These are phyloP conservation scores for Fraxinus pennsylvanica DNA, from an alignment of 257 asterid species.

Conservation along the genomic window DNA sequence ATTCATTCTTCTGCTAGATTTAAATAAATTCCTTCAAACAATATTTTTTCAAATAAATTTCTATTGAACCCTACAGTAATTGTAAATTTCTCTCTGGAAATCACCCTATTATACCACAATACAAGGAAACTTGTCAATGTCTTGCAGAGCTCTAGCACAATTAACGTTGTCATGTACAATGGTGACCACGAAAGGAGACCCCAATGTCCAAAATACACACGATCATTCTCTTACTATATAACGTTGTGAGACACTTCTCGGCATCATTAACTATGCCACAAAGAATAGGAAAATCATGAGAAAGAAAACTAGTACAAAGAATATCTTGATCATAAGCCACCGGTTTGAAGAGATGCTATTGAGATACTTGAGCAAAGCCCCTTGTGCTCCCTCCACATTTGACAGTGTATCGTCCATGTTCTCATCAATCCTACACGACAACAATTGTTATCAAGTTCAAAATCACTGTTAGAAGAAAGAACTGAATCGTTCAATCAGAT, in stretches of 20 bases:
- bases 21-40: background rate
- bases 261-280: constrained; percentile 51
- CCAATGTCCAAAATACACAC: constrained; percentile 23
- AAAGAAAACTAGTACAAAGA: constrained; percentile 78
- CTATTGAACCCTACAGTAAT: background rate
- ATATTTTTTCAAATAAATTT: no score
- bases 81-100: background rate
- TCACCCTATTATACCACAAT: constrained; percentile 18
- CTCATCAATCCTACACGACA: constrained; percentile 76
- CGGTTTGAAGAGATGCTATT: constrained; percentile 90
- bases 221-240: constrained; percentile 27
- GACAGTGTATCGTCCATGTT: constrained; percentile 83
- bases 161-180: constrained; percentile 21
- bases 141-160: constrained; percentile 11
- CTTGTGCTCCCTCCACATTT: constrained; percentile 93
- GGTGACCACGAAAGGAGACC: constrained; percentile 17
- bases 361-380: constrained; percentile 81
- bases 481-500: background rate
- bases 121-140: constrained; percentile 8
- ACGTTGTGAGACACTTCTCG: background rate
- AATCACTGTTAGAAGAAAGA: background rate
- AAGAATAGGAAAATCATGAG: constrained; percentile 92
- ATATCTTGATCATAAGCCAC: constrained; percentile 97
- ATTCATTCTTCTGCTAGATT: background rate
- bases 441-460: constrained; percentile 7